A percentile compares a stretch with the other conserved stretches of the same genome.
Conservation (phyloP, 805 yeast genomes). For the Suhomyces tanzawaensis region DNA sequence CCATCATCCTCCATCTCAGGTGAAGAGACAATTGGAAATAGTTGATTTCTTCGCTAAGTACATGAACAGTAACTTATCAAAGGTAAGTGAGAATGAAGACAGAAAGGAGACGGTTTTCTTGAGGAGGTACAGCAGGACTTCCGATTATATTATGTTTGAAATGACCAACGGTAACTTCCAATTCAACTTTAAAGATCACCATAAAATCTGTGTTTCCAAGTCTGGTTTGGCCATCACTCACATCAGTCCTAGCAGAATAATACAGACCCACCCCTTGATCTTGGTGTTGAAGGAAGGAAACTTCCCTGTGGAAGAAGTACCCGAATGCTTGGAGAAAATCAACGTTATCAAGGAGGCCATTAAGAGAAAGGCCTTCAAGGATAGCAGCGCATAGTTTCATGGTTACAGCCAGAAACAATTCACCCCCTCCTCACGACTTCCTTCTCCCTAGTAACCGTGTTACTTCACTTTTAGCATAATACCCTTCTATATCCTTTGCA, state of each 20-base stretch:
- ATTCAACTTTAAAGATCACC: conserved; percentile 94
- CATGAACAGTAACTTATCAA: conserved; percentile 87
- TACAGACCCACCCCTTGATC: conserved; percentile 61
- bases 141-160: conserved; percentile 85
- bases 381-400: conserved; percentile 4
- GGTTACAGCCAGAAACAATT: too few species aligned
- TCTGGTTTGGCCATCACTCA: conserved; percentile 76
- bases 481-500: conserved; percentile 1
- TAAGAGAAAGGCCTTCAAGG: conserved; percentile 34
- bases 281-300: conserved; percentile 42
- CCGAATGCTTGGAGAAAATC: conserved; percentile 42
- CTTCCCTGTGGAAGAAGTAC: conserved; percentile 39
- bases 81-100: conserved; percentile 65
- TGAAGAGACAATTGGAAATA: conserved; percentile 74
- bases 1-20: conserved; percentile 43
- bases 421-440: conserved; percentile 1
- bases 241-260: conserved; percentile 72
- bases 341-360: conserved; percentile 63
- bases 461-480: conserved; percentile 1
- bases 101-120: conserved; percentile 70
- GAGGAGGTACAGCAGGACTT: conserved; percentile 77
- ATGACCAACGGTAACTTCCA: conserved; percentile 90
- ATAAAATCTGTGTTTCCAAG: conserved; percentile 77
- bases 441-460: conserved; percentile 1
- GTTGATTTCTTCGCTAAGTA: conserved; percentile 86